Base-by-base conservation (phyloP, 768 basidiomycete genomes). In the Leccinum sublutescens region DNA sequence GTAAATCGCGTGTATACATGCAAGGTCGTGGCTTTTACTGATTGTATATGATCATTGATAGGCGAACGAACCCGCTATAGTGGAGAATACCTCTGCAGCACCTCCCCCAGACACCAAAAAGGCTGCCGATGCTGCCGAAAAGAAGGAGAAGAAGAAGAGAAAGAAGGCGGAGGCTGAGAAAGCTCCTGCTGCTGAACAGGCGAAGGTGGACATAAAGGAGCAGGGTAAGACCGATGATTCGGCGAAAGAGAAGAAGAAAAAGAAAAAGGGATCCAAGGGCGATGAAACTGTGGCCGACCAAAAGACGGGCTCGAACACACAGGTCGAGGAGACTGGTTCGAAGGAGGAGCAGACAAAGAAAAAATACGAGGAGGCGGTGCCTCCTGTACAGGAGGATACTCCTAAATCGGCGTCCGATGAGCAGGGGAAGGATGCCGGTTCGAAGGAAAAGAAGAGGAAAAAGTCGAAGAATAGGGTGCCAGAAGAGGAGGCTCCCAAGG, bases 221-320 rank as follows among this genome's bases (percentile, higher is more conserved):
- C 56, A 55, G 49, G 52, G 15, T 8, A 56, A 49, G 50, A 27
- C 29, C 3, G 62, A 53, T n/a, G 60, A 36, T 31, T 23, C 43
- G 23, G 60, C 62, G 25, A 56, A 63, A 34, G 62, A 64, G 57
- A 66, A 62, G 40, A 69, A 57, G 27, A 63, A 33, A 1, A 33
- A 66, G 55, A 64, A 64, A 50, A 63, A 58, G n/a, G 52, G 51
- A n/a, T 55, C 50, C 14, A 50, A 65, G 23, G 47, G 23, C 14
- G 14, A 29, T 49, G 29, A 54, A 33, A 7, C 23, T 17, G 49
- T 17, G 23, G 50, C 2, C 8, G 43, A 60, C 12, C 12, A 45
- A 12, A 47, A 58, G 29, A 54, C 21, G 40, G 57, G 61, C 10
- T 45, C 12, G 25, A 40, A 47, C 3, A 4, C 36, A 8, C 54